phyloP scores from a whole-genome alignment of 441 rosid species.

The Mallotus repandus region DNA sequence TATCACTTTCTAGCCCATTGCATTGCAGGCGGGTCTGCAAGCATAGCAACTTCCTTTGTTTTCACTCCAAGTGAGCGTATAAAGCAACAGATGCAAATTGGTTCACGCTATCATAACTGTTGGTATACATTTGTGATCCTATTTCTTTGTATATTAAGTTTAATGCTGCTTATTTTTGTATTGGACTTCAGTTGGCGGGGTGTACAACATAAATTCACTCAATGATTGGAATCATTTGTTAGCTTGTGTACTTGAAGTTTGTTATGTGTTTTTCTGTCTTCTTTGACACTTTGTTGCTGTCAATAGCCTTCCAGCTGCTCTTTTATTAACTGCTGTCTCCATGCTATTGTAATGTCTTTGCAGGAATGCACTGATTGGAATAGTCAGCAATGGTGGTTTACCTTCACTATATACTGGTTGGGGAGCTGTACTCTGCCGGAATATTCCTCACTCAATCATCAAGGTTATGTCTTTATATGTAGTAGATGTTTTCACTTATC shows the following conservation, averaged over 20 bases:
- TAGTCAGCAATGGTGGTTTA: constrained; percentile 56
- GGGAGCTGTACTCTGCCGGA: constrained; percentile 88
- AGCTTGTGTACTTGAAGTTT: not conserved
- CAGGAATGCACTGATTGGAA: constrained; percentile 62
- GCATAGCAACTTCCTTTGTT: constrained; percentile 85
- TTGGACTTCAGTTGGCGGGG: not conserved
- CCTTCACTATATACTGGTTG: constrained; percentile 68
- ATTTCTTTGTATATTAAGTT: not conserved
- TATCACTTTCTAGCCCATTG: constrained; percentile 74
- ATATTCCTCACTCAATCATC: constrained; percentile 85
- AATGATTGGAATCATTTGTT: constrained; percentile 5
- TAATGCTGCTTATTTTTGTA: not conserved
- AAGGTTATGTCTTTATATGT: constrained; percentile 47
- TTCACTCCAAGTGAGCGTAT: constrained; percentile 89
- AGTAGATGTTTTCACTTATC: not conserved
- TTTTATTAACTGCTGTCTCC: not conserved
- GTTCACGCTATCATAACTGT: constrained; percentile 74
- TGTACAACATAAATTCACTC: not conserved
- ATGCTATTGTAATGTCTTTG: constrained; percentile 24
- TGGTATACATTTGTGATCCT: constrained; percentile 47
- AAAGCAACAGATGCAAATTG: constrained; percentile 98
- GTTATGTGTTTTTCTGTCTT: not conserved
- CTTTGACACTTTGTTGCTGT: not conserved
- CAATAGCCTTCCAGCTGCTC: not conserved
- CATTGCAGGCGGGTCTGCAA: constrained; percentile 92